Percentiles rank a stretch among this genome's conserved stretches.
Conservation (phyloP, 208 protist species). For the Crithidia brevicula region DNA sequence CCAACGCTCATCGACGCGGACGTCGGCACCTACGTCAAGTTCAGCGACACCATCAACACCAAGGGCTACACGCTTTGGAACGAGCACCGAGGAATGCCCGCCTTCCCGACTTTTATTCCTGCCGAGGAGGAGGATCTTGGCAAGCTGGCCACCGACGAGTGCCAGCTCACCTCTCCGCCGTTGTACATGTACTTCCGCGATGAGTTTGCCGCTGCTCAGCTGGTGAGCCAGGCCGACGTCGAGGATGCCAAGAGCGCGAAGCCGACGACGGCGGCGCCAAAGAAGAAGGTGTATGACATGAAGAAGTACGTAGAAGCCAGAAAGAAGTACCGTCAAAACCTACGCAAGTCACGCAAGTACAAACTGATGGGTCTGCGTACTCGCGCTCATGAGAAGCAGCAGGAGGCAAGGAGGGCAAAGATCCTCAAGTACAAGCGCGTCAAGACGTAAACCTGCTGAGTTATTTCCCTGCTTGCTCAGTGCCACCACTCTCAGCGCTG, state of each 20-base stretch:
- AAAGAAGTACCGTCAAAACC: constrained; percentile 88
- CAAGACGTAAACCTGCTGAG: constrained; percentile 79
- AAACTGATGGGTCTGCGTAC: constrained; percentile 88
- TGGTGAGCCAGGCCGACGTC: constrained; percentile 91
- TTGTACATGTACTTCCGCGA: constrained; percentile 92
- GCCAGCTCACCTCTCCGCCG: constrained; percentile 88
- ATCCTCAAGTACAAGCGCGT: constrained; percentile 89
- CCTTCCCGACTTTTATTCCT: constrained; percentile 93
- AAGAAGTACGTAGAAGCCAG: constrained; percentile 89
- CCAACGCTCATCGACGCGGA: constrained; percentile 88
- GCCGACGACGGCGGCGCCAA: constrained; percentile 66
- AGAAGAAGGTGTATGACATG: constrained; percentile 93
- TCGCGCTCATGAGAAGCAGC: constrained; percentile 88
- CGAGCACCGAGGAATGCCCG: constrained; percentile 85
- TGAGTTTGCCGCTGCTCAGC: constrained; percentile 77
- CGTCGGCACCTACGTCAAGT: constrained; percentile 91
- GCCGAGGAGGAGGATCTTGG: constrained; percentile 82
- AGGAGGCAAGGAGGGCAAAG: constrained; percentile 88
- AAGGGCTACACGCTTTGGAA: constrained; percentile 94
- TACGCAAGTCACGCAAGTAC: constrained; percentile 88
- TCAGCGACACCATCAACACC: constrained; percentile 92
- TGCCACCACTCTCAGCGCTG: too few species aligned
- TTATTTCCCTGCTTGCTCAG: too few species aligned
- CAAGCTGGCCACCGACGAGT: constrained; percentile 89
- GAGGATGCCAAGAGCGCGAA: constrained; percentile 92